Base-by-base conservation (phyloP, 2,329 filamentous ascomycete genomes). In the Penicillium sclerotiorum region DNA sequence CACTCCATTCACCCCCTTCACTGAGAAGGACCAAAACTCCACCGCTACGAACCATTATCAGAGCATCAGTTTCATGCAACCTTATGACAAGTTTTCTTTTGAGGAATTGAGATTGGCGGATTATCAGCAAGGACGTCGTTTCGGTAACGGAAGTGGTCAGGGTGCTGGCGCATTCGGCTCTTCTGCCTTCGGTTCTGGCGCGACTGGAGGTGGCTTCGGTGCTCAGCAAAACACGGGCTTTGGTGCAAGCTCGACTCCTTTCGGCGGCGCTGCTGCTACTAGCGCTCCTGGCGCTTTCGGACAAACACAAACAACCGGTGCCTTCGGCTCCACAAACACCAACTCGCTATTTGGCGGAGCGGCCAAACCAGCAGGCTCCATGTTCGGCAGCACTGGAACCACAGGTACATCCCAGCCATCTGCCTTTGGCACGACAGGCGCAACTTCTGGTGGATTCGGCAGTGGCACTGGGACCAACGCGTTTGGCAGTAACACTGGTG, bases 71-170 rank as follows among this genome's bases (percentile, higher is more conserved):
- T 76, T 77, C 47, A 75, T 76, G 73, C 67, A 66, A 38, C 73
- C 76, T 5, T 78, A 78, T 75, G 86, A 86, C 70, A 95, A 94
- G 68, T 97, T 88, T 77, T 96, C 93, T 8, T 83, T 89, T n/a
- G 94, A 88, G 65, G 77, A 94, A 70, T 74, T 94, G 46, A 81
- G 89, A 64, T 73, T 95, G 53, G 90, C 85, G 38, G 94, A 99
- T 71, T 99, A 99, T 69, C 83, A 86, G 51, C 88, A 92, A 70
- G 92, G 92, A 43, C 85, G 92, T 51, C 87, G 87, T 46, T 90
- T 83, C 67, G 94, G 92, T 27, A 95, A 93, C 71, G 81, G 82
- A 35, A 90, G 87, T 54, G 90, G 90, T 23, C 88, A 91, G 58
- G 33, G 33, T 20, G 77, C 84, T 39, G 91, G 91, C 50, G 89